These are phyloP conservation scores for Centrapalus pauciflorus DNA, from an alignment of 129 eudicot genomes.

Conservation along the genomic window DNA sequence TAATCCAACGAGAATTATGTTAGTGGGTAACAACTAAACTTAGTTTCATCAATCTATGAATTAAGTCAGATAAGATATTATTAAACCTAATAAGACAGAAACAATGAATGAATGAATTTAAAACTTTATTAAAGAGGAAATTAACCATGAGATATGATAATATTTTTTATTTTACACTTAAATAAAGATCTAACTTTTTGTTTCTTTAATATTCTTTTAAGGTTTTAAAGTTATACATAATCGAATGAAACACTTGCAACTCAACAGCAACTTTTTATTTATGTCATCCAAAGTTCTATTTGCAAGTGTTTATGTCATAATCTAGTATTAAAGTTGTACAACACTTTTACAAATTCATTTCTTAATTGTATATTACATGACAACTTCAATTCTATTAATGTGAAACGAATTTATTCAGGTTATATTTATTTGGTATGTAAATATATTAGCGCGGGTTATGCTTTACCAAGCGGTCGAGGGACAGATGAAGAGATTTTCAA, in stretches of 20 bases:
- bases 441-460: too few species aligned
- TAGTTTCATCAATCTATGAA: background rate
- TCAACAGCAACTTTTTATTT: background rate
- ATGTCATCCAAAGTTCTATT: background rate
- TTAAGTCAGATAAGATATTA: background rate
- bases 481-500: too few species aligned
- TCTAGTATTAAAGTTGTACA: too few species aligned
- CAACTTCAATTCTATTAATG: too few species aligned
- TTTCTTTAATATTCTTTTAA: background rate
- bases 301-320: too few species aligned
- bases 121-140: constrained; percentile 9
- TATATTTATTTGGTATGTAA: too few species aligned
- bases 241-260: background rate
- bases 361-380: too few species aligned
- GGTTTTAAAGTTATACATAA: background rate
- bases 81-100: constrained; percentile 9
- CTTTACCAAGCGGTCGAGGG: too few species aligned
- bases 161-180: background rate
- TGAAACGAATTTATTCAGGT: too few species aligned
- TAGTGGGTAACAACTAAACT: background rate
- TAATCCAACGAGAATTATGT: background rate
- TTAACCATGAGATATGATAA: constrained; percentile 10
- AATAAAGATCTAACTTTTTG: background rate
- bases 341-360: too few species aligned
- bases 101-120: background rate